These are phyloP conservation scores for Triangularia verruculosa DNA, from an alignment of 2,329 filamentous ascomycete genomes.

Conservation along the genomic window DNA sequence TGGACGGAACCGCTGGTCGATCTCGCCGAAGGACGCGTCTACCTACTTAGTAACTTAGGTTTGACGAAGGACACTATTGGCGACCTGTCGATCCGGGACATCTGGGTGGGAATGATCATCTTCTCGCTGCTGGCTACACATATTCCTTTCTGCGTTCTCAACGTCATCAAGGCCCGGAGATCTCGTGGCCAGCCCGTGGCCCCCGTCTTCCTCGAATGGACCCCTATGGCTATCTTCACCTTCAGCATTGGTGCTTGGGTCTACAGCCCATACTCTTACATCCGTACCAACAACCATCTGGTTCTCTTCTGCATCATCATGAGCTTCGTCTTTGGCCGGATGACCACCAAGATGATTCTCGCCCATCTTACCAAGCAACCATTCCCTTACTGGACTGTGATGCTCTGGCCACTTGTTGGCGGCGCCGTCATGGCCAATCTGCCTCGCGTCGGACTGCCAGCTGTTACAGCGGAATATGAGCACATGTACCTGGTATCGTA, in stretches of 20 bases:
- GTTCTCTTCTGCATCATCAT: conserved; percentile 90
- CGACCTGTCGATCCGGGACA: conserved; percentile 73
- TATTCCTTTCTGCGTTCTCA: conserved; percentile 83
- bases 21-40: conserved; percentile 57
- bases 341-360: conserved; percentile 99
- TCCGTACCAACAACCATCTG: conserved; percentile 81
- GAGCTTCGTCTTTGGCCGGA: conserved; percentile 94
- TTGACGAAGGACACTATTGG: conserved; percentile 58
- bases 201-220: conserved; percentile 91
- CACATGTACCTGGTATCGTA: conserved; percentile 80
- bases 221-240: conserved; percentile 81
- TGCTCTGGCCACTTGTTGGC: conserved; percentile 81
- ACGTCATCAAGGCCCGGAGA: conserved; percentile 76
- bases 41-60: conserved; percentile 24
- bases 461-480: conserved; percentile 65
- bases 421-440: conserved; percentile 82
- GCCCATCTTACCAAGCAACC: conserved; percentile 90
- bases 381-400: conserved; percentile 94
- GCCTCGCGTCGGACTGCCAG: conserved; percentile 68
- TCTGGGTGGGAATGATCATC: conserved; percentile 76
- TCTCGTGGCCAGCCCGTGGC: conserved; percentile 69
- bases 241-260: conserved; percentile 76
- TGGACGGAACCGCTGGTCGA: conserved; percentile 76
- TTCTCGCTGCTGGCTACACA: conserved; percentile 67
- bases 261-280: conserved; percentile 79